Evolutionary conservation across 495 filamentous ascomycete species (phyloP), one percentile per base, ranked within the genome.

Genomic region (Lophiotrema nucula): DNA sequence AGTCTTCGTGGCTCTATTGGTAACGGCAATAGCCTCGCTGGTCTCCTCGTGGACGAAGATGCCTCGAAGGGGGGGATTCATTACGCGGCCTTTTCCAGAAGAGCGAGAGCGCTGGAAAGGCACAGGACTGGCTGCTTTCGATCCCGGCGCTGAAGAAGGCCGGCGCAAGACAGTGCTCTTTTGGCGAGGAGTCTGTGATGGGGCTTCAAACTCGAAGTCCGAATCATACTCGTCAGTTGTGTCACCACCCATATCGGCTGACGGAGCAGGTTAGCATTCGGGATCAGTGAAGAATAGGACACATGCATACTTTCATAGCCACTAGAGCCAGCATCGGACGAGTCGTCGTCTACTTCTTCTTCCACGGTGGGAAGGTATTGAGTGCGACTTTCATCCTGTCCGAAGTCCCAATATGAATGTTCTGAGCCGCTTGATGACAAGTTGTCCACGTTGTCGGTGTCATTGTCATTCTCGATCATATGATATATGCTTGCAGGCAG

Each of bases 221-320:
- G 83, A 74, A 50, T 92, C 88, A 53, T 66, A 44, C 74, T 92
- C 89, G 65, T 92, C 89, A 62, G 88, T 92, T 33, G 89, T 92
- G 61, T 90, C 88, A 50, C 88, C 88, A 50, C 88, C 88, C 73
- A 82, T 74, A 63, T 92, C 89, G 69, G 86, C 88, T 92, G 73
- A 26, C 65, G 63, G 49, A 37, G 49, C 51, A 15, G 39, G 69
- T 90, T 81, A 90, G 87, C 53, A 72, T 81, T 62, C 54, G 52
- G 28, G 50, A 53, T 45, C 54, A 43, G 10, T 11, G 10, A 31
- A 13, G 53, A 49, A 60, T 49, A 44, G 56, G 61, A 47, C 49
- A 50, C 62, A 59, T 66, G 60, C 71, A 69, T 73, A 92, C 88
- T 85, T 73, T 91, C 88, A 72, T 91, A 92, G 53, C 87, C 88